Percentiles rank a stretch among this genome's conserved stretches.
Evolutionary conservation across 352 stramenopile species (phyloP).

Genomic region (Phytophthora citricola): DNA sequence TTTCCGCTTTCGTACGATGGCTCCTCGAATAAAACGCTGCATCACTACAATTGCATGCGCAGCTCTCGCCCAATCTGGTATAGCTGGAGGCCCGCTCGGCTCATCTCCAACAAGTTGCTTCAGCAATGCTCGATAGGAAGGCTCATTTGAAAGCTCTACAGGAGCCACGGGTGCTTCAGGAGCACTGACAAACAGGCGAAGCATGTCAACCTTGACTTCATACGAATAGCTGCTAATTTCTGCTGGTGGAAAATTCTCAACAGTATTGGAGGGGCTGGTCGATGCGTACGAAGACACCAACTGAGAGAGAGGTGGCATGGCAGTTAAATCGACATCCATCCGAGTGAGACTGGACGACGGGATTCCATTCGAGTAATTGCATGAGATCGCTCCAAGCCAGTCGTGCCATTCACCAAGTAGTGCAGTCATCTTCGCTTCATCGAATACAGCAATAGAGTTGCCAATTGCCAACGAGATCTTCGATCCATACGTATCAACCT

Average conservation of each 20-base stretch:
- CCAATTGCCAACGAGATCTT: constrained; percentile 75
- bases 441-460: constrained; percentile 74
- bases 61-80: constrained; percentile 75
- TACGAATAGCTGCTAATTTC: constrained; percentile 69
- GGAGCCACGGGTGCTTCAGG: constrained; percentile 40
- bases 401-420: constrained; percentile 70
- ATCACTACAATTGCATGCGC: constrained; percentile 81
- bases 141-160: constrained; percentile 43
- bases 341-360: constrained; percentile 25
- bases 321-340: constrained; percentile 24
- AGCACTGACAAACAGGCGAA: constrained; percentile 78
- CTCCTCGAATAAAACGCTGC: constrained; percentile 83
- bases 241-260: constrained; percentile 13
- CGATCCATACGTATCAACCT: constrained; percentile 71
- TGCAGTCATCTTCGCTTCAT: constrained; percentile 73
- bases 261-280: constrained; percentile 45
- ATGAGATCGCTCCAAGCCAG: constrained; percentile 65
- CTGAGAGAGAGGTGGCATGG: constrained; percentile 27
- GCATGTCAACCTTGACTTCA: constrained; percentile 71
- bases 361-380: constrained; percentile 41
- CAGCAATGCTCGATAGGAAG: constrained; percentile 75
- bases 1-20: constrained; percentile 68
- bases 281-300: constrained; percentile 42
- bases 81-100: constrained; percentile 37
- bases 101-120: constrained; percentile 84